These are phyloP conservation scores for Polyporus arcularius DNA, from an alignment of 768 basidiomycete species.

Conservation along the genomic window DNA sequence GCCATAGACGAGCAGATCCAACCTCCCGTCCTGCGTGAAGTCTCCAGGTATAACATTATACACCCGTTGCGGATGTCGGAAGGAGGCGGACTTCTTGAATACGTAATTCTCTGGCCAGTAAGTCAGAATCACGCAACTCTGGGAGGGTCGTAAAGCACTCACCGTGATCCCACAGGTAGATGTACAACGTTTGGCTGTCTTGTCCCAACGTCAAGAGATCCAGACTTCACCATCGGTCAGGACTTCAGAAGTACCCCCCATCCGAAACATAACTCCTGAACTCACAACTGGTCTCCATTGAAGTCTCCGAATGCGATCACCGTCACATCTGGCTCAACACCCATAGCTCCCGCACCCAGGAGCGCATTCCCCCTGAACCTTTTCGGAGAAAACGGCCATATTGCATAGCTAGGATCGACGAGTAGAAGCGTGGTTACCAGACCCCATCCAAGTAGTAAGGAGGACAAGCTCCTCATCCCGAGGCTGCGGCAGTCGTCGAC, in stretches of 20 bases:
- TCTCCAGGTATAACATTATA: conserved; percentile 91
- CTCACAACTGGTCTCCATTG: conserved; percentile 93
- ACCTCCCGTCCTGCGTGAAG: conserved; percentile 87
- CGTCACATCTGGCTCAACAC: conserved; percentile 68
- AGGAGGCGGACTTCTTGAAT: conserved; percentile 50
- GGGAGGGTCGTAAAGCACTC: conserved; percentile 17
- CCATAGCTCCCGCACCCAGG: conserved; percentile 77
- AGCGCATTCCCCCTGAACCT: conserved; percentile 82
- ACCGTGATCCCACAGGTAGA: conserved; percentile 87
- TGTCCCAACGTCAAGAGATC: conserved; percentile 76
- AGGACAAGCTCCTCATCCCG: not conserved
- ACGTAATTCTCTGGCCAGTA: conserved; percentile 51
- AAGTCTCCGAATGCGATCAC: conserved; percentile 94
- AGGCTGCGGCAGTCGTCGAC: not conserved
- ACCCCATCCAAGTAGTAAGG: not conserved
- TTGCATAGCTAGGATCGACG: conserved; percentile 21
- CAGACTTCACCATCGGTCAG: conserved; percentile 45
- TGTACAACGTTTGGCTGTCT: conserved; percentile 76
- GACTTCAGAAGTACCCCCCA: too few species aligned
- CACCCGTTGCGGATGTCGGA: conserved; percentile 59
- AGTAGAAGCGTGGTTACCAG: not conserved
- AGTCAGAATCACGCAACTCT: not conserved
- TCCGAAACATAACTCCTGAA: conserved; percentile 6
- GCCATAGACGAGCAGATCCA: conserved; percentile 90
- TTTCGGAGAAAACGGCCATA: conserved; percentile 90